phyloP scores from a whole-genome alignment of 768 basidiomycete genomes.

The Trichaptum fuscoviolaceum region DNA sequence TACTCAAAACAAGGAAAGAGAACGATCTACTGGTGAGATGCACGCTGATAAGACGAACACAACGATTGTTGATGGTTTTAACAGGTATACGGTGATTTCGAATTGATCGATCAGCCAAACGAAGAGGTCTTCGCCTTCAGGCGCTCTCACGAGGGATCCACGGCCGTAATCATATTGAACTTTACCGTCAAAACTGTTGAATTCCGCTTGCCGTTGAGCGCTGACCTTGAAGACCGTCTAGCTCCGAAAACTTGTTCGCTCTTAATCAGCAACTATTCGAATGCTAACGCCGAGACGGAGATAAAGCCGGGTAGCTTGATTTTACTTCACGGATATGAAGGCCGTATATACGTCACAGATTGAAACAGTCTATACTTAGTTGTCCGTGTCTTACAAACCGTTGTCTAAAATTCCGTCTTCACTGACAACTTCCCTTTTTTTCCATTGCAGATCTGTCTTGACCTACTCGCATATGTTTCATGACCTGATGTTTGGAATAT shows the following conservation, averaged over 20 bases:
- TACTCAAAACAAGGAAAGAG: conserved; percentile 47
- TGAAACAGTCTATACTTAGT: background rate
- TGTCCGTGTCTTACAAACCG: background rate
- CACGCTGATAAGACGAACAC: background rate
- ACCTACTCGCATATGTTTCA: background rate
- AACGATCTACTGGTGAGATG: conserved; percentile 47
- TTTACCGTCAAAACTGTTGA: conserved; percentile 30
- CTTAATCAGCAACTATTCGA: conserved; percentile 24
- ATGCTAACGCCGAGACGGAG: background rate
- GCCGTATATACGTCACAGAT: conserved; percentile 19
- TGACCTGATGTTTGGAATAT: no score
- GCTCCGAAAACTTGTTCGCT: conserved; percentile 9
- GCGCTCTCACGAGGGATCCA: conserved; percentile 29
- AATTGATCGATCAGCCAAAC: conserved; percentile 39
- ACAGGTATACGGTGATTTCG: conserved; percentile 60
- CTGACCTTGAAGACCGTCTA: conserved; percentile 5
- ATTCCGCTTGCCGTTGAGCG: conserved; percentile 9
- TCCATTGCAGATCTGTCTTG: background rate
- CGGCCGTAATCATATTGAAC: conserved; percentile 39
- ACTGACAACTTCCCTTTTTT: background rate
- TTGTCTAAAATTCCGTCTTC: background rate
- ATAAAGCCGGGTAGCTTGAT: conserved; percentile 8
- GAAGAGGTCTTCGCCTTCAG: conserved; percentile 52
- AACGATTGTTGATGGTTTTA: background rate
- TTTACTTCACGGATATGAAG: conserved; percentile 25